A percentile compares a stretch with the other conserved stretches of the same genome.
These are phyloP conservation scores for Saksenaea vasiformis DNA, from an alignment of 371 early-diverging fungal genomes.

Conservation along the genomic window DNA sequence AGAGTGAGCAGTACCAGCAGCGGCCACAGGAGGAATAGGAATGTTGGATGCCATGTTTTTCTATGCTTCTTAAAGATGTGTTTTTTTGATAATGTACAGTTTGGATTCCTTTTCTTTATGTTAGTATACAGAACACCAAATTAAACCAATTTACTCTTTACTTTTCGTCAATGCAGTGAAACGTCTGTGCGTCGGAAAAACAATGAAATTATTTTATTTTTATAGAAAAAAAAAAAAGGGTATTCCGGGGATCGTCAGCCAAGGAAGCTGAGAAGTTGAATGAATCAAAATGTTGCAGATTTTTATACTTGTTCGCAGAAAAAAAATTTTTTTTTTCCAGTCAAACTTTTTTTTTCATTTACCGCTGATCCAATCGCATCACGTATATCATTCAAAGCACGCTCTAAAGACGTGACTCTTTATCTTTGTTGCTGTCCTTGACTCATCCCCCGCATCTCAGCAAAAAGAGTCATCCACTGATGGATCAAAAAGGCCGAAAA, in stretches of 20 bases:
- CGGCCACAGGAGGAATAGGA: slow-evolving; percentile 41
- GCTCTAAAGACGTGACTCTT: background rate
- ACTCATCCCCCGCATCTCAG: background rate
- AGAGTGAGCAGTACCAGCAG: slow-evolving; percentile 38
- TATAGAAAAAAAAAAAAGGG: slow-evolving; percentile 28
- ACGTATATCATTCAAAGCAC: background rate
- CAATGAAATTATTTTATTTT: slow-evolving; percentile 1
- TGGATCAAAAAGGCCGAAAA: too few species aligned
- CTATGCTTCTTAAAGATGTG: slow-evolving; percentile 5
- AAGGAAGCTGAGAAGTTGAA: slow-evolving; percentile 45
- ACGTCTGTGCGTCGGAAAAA: slow-evolving; percentile 2
- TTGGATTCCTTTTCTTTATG: slow-evolving; percentile 11
- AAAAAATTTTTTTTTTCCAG: slow-evolving; percentile 3
- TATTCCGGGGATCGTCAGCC: slow-evolving; percentile 47
- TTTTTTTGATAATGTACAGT: slow-evolving; percentile 7
- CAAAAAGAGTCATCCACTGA: background rate
- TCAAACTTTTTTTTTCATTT: background rate
- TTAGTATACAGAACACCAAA: slow-evolving; percentile 8
- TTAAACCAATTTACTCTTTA: slow-evolving; percentile 2
- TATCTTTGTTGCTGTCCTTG: background rate
- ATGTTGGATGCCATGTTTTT: slow-evolving; percentile 43
- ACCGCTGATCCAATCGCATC: background rate
- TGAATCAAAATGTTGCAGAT: slow-evolving; percentile 2
- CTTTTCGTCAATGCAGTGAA: background rate
- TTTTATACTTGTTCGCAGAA: slow-evolving; percentile 8